Conservation (phyloP, 345 rosid genomes). For the Sonneratia caseolaris region DNA sequence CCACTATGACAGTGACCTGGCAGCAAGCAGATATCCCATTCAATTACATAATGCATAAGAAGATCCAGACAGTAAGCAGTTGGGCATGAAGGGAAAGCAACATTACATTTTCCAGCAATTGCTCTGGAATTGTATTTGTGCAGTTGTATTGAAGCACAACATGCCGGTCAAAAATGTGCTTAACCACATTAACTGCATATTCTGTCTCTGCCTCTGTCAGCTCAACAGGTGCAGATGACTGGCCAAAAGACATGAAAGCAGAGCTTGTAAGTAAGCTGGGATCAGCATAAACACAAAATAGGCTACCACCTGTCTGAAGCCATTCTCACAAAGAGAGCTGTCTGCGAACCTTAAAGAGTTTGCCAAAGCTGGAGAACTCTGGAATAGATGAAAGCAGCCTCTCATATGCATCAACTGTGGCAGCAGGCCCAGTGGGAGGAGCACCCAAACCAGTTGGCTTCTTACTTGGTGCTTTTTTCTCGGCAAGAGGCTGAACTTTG, state of each 20-base stretch:
- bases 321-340: neutral
- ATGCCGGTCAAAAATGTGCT: conserved; percentile 81
- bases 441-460: conserved; percentile 83
- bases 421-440: conserved; percentile 42
- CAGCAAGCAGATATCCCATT: conserved; percentile 8
- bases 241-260: conserved; percentile 14
- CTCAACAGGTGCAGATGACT: conserved; percentile 91
- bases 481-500: conserved; percentile 75
- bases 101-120: conserved; percentile 77
- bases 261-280: conserved; percentile 5
- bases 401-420: conserved; percentile 75
- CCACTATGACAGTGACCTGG: conserved; percentile 83
- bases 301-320: neutral
- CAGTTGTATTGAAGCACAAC: conserved; percentile 96
- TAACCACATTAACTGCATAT: conserved; percentile 84
- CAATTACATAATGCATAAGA: neutral
- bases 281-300: conserved; percentile 1
- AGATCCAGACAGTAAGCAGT: neutral
- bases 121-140: conserved; percentile 94
- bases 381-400: conserved; percentile 74
- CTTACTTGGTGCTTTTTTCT: conserved; percentile 87
- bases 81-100: neutral
- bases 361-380: conserved; percentile 72
- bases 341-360: conserved; percentile 75
- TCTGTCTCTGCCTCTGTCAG: conserved; percentile 98